These are phyloP conservation scores for Tetrapisispora arboricola DNA, from an alignment of 805 yeast species.

Conservation along the genomic window DNA sequence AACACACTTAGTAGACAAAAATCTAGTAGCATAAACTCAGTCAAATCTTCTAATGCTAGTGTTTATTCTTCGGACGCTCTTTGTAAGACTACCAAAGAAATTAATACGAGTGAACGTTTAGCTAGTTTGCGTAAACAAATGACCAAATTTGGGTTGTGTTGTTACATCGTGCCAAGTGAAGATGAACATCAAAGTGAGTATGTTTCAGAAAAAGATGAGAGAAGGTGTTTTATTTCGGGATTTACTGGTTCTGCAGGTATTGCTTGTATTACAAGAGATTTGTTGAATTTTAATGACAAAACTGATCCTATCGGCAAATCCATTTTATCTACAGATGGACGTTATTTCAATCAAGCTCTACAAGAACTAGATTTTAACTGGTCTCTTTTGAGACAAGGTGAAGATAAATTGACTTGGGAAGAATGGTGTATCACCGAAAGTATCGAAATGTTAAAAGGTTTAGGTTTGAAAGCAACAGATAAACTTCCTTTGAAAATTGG, in stretches of 20 bases:
- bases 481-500: slow-evolving; percentile 44
- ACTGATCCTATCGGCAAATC: slow-evolving; percentile 51
- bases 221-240: slow-evolving; percentile 73
- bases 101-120: slow-evolving; percentile 50
- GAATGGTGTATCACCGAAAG: slow-evolving; percentile 61
- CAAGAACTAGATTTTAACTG: slow-evolving; percentile 73
- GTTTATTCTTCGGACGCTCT: slow-evolving; percentile 32
- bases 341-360: slow-evolving; percentile 86
- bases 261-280: slow-evolving; percentile 57
- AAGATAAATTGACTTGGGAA: slow-evolving; percentile 69
- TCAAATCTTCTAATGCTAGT: slow-evolving; percentile 20
- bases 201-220: slow-evolving; percentile 67
- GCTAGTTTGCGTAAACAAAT: slow-evolving; percentile 51
- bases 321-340: slow-evolving; percentile 83
- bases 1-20: slow-evolving; percentile 26
- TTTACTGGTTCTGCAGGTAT: slow-evolving; percentile 91
- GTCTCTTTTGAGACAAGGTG: slow-evolving; percentile 73
- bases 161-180: slow-evolving; percentile 72
- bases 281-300: slow-evolving; percentile 28
- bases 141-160: slow-evolving; percentile 52
- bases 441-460: slow-evolving; percentile 33
- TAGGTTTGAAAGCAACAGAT: slow-evolving; percentile 23
- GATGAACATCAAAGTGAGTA: slow-evolving; percentile 92
- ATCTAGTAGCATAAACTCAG: slow-evolving; percentile 12
- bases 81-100: slow-evolving; percentile 31